phyloP scores from a whole-genome alignment of 305 asterid genomes.

The Striga hermonthica region DNA sequence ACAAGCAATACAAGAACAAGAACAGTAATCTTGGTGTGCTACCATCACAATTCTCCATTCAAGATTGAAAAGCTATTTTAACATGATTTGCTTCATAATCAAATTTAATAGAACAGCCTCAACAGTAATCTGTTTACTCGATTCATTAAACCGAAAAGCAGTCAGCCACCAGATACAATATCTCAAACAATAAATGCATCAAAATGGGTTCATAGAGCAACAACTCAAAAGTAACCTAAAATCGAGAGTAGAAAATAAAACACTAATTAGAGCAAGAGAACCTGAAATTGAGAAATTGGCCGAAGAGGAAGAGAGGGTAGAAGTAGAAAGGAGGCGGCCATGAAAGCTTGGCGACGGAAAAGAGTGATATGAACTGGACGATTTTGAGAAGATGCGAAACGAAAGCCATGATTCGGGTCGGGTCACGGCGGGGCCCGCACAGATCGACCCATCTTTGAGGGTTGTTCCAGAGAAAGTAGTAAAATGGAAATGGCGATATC shows the following conservation, averaged over 20 bases:
- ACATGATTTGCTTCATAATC: too few species aligned
- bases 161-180: too few species aligned
- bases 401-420: conserved; percentile 67
- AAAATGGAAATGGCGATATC: conserved; percentile 85
- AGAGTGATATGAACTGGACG: conserved; percentile 59
- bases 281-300: conserved; percentile 95
- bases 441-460: conserved; percentile 80
- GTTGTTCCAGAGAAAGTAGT: conserved; percentile 69
- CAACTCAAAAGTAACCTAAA: too few species aligned
- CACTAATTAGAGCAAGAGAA: conserved; percentile 28
- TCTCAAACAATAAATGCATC: too few species aligned
- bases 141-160: too few species aligned
- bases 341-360: conserved; percentile 64
- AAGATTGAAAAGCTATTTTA: too few species aligned
- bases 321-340: conserved; percentile 93
- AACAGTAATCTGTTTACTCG: too few species aligned
- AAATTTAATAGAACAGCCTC: too few species aligned
- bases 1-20: too few species aligned
- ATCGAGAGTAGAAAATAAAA: not conserved
- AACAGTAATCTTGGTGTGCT: too few species aligned
- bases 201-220: too few species aligned
- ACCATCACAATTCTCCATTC: too few species aligned
- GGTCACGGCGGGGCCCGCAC: conserved; percentile 72
- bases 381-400: conserved; percentile 69
- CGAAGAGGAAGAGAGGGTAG: conserved; percentile 72